Evolutionary conservation across 164 flowering plant genomes (phyloP).

Genomic region (Aristolochia californica): DNA sequence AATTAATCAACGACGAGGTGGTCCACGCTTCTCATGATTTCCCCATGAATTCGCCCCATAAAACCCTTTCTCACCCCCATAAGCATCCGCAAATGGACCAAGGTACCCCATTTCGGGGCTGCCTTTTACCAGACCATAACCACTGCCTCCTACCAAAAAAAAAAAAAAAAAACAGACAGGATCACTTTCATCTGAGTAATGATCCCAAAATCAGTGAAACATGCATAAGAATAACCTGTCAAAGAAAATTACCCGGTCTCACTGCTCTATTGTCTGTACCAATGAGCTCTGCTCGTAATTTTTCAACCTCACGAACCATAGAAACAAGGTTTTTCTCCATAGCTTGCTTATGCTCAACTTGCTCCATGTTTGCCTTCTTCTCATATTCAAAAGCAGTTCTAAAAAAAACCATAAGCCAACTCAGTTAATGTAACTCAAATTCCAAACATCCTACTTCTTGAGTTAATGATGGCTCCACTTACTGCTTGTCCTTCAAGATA

Average conservation of each 20-base stretch:
- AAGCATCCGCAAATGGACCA: not conserved
- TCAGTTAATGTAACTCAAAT: not conserved
- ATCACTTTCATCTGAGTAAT: not conserved
- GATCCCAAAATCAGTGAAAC: not conserved
- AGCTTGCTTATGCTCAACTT: slow-evolving; percentile 38
- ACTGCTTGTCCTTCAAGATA: too few species aligned
- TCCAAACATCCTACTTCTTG: too few species aligned
- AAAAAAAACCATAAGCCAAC: slow-evolving; percentile 1
- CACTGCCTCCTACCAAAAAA: not conserved
- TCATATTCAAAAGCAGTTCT: slow-evolving; percentile 58
- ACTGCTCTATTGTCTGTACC: not conserved
- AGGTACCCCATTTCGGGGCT: slow-evolving; percentile 1
- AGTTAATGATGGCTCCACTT: too few species aligned
- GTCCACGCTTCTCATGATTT: not conserved
- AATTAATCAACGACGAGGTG: not conserved
- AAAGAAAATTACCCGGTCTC: not conserved
- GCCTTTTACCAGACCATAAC: not conserved
- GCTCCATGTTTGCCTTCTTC: slow-evolving; percentile 57
- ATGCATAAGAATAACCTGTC: not conserved
- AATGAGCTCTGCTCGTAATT: slow-evolving; percentile 36
- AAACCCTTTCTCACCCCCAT: not conserved
- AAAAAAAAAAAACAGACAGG: not conserved
- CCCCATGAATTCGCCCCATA: not conserved
- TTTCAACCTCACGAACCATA: slow-evolving; percentile 67
- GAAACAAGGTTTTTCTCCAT: slow-evolving; percentile 61